phyloP scores from a whole-genome alignment of 2,329 filamentous ascomycete genomes.

The Ceratocystiopsis minuta region DNA sequence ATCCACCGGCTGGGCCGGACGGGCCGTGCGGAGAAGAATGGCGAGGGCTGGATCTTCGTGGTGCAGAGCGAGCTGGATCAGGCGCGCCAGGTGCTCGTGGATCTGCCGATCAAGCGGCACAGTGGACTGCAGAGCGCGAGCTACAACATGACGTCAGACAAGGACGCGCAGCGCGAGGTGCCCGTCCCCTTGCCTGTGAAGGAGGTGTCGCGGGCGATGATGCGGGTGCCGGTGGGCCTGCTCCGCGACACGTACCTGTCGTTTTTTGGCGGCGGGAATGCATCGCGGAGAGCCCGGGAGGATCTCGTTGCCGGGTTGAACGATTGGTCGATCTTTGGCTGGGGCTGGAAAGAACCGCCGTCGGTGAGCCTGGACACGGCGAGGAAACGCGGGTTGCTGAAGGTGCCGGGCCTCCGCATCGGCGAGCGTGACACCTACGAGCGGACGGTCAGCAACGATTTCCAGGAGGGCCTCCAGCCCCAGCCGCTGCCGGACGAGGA shows the following conservation, averaged over 20 bases:
- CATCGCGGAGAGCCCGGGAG: slow-evolving; percentile 15
- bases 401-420: slow-evolving; percentile 4
- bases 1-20: slow-evolving; percentile 50
- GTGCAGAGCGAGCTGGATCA: slow-evolving; percentile 31
- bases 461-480: background rate
- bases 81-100: slow-evolving; percentile 32
- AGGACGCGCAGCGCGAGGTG: slow-evolving; percentile 18
- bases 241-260: slow-evolving; percentile 36
- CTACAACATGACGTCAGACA: slow-evolving; percentile 28
- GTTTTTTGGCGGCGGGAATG: slow-evolving; percentile 29
- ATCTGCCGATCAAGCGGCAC: slow-evolving; percentile 42
- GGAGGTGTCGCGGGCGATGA: slow-evolving; percentile 24
- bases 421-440: background rate
- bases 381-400: slow-evolving; percentile 3
- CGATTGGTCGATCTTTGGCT: slow-evolving; percentile 29
- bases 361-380: slow-evolving; percentile 11
- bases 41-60: slow-evolving; percentile 52
- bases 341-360: slow-evolving; percentile 34
- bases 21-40: slow-evolving; percentile 54
- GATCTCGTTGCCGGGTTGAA: slow-evolving; percentile 32
- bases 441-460: background rate
- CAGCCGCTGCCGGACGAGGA: background rate
- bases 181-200: slow-evolving; percentile 29
- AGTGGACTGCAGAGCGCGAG: slow-evolving; percentile 30
- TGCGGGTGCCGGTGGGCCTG: slow-evolving; percentile 20